phyloP scores from a whole-genome alignment of 2,329 filamentous ascomycete species.

The Epichloe aotearoae region DNA sequence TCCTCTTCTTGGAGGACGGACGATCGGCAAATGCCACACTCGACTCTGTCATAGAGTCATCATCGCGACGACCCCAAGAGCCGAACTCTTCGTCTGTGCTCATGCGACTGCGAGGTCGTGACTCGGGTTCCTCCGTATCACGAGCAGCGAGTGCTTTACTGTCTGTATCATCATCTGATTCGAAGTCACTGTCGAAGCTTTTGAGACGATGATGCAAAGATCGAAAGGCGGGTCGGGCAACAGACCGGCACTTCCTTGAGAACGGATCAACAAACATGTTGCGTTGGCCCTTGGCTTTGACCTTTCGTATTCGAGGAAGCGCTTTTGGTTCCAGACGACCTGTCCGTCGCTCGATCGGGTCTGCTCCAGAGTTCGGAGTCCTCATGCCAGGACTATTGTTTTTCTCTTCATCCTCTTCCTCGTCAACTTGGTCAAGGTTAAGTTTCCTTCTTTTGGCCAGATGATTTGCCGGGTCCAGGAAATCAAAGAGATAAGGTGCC shows the following conservation, averaged over 20 bases:
- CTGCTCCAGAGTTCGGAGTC: constrained; percentile 51
- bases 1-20: constrained; percentile 52
- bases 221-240: constrained; percentile 50
- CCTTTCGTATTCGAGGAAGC: constrained; percentile 64
- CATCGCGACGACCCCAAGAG: constrained; percentile 36
- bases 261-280: constrained; percentile 56
- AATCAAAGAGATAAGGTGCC: constrained; percentile 65
- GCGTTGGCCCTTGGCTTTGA: constrained; percentile 40
- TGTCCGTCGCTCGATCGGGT: constrained; percentile 48
- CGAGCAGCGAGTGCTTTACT: constrained; percentile 43
- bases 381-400: constrained; percentile 49
- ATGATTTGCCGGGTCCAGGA: constrained; percentile 72
- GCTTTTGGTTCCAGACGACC: constrained; percentile 43
- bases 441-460: constrained; percentile 65
- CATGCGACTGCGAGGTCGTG: constrained; percentile 64
- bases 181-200: constrained; percentile 55
- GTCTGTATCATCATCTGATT: constrained; percentile 72
- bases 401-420: constrained; percentile 41
- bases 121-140: constrained; percentile 79
- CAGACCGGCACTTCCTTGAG: constrained; percentile 47
- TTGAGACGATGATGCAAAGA: constrained; percentile 64
- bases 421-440: constrained; percentile 58
- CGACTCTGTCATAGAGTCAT: constrained; percentile 58
- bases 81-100: constrained; percentile 44
- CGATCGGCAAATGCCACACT: constrained; percentile 53